Conservation (phyloP, 495 filamentous ascomycete genomes). For the Penicillium parvum region DNA sequence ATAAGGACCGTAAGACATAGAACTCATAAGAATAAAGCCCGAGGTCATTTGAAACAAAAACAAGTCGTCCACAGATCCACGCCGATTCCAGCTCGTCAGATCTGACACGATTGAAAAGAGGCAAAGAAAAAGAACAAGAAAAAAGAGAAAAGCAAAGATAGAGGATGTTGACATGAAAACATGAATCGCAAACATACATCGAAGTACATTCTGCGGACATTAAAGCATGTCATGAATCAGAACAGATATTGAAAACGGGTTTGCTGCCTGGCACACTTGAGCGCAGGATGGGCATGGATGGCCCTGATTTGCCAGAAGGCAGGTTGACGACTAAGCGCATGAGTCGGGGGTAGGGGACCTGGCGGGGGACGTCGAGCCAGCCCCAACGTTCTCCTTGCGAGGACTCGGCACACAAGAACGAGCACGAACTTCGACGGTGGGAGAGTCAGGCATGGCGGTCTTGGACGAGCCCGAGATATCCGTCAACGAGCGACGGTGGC, state of each 20-base stretch:
- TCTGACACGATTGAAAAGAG: not conserved
- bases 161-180: no score
- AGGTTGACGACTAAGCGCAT: no score
- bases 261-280: no score
- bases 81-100: no score
- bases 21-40: not conserved
- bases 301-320: no score
- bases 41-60: not conserved
- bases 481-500: constrained; percentile 27
- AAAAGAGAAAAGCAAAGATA: not conserved
- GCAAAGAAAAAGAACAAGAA: not conserved
- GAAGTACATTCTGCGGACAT: constrained; percentile 19
- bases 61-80: no score
- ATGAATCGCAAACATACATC: constrained; percentile 13
- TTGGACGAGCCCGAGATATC: constrained; percentile 33
- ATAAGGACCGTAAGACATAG: not conserved
- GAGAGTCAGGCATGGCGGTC: constrained; percentile 26
- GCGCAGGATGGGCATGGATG: no score
- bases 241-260: not conserved
- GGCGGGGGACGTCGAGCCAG: constrained; percentile 36
- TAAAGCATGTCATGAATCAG: constrained; percentile 14
- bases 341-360: no score
- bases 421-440: constrained; percentile 17
- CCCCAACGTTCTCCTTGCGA: constrained; percentile 33
- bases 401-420: constrained; percentile 28